Percentiles rank a stretch among this genome's conserved stretches.
Conservation (phyloP, 2,329 filamentous ascomycete genomes). For the Xylaria hypoxylon region DNA sequence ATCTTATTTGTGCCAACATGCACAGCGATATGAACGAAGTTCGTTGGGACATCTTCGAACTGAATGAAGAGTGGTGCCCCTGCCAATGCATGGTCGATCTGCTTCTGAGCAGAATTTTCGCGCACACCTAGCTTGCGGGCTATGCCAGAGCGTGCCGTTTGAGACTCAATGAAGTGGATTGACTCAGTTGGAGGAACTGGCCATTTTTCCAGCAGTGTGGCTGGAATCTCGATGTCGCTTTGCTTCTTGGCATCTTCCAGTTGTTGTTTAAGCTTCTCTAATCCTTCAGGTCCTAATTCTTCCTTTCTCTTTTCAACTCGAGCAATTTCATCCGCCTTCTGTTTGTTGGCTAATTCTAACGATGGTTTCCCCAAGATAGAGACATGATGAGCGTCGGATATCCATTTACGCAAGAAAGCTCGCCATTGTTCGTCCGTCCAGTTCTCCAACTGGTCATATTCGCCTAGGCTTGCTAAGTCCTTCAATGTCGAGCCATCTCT, state of each 20-base stretch:
- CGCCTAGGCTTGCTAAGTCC: constrained; percentile 66
- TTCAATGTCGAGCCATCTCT: constrained; percentile 82
- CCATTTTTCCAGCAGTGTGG: constrained; percentile 83
- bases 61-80: constrained; percentile 89
- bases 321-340: constrained; percentile 83
- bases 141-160: constrained; percentile 83
- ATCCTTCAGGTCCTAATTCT: constrained; percentile 82
- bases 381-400: constrained; percentile 85
- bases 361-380: constrained; percentile 92
- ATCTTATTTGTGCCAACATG: constrained; percentile 82
- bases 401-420: constrained; percentile 82
- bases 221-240: constrained; percentile 89
- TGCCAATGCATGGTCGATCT: constrained; percentile 75
- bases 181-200: constrained; percentile 86
- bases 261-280: constrained; percentile 78
- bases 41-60: constrained; percentile 93
- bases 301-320: constrained; percentile 83
- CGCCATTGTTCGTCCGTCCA: constrained; percentile 92
- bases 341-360: constrained; percentile 77
- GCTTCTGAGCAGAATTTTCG: constrained; percentile 76
- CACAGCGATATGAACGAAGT: constrained; percentile 87
- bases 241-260: constrained; percentile 86
- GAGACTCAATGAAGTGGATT: constrained; percentile 93
- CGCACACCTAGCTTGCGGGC: constrained; percentile 77
- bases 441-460: constrained; percentile 76